phyloP scores from a whole-genome alignment of 768 basidiomycete genomes.

The Phlebiopsis gigantea region DNA sequence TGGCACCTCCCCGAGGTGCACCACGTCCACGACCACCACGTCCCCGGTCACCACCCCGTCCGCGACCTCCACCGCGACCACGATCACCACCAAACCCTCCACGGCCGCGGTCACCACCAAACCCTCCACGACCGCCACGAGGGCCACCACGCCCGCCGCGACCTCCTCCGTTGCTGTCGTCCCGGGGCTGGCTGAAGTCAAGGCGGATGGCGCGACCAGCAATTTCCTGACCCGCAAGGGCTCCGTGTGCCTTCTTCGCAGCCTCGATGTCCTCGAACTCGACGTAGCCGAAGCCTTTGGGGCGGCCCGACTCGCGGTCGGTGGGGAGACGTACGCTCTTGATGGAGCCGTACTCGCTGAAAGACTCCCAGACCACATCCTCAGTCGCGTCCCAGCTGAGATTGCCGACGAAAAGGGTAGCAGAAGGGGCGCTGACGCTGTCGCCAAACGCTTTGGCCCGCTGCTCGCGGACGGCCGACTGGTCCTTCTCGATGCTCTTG shows the following conservation, averaged over 20 bases:
- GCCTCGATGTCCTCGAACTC: slow-evolving; percentile 80
- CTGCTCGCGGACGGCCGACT: slow-evolving; percentile 52
- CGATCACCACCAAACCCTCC: background rate
- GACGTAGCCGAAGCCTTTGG: slow-evolving; percentile 97
- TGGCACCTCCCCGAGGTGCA: slow-evolving; percentile 40
- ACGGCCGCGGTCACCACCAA: slow-evolving; percentile 26
- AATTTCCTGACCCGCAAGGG: slow-evolving; percentile 65
- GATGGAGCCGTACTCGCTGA: slow-evolving; percentile 81
- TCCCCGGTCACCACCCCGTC: slow-evolving; percentile 39
- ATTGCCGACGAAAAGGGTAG: slow-evolving; percentile 87
- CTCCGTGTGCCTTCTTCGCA: slow-evolving; percentile 77
- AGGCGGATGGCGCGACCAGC: slow-evolving; percentile 78
- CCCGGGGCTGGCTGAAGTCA: slow-evolving; percentile 84
- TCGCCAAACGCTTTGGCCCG: slow-evolving; percentile 79
- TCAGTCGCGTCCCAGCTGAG: slow-evolving; percentile 76
- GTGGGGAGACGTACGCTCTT: slow-evolving; percentile 88
- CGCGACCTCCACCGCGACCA: slow-evolving; percentile 19
- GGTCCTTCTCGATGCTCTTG: slow-evolving; percentile 61
- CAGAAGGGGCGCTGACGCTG: slow-evolving; percentile 55
- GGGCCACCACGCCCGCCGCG: slow-evolving; percentile 25
- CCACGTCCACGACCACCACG: slow-evolving; percentile 33
- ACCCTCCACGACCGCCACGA: slow-evolving; percentile 38
- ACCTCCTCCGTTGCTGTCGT: slow-evolving; percentile 44
- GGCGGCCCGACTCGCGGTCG: slow-evolving; percentile 82
- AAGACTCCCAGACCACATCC: slow-evolving; percentile 85